Conservation (phyloP, 2,329 filamentous ascomycete genomes). For the Daldinia sp. region DNA sequence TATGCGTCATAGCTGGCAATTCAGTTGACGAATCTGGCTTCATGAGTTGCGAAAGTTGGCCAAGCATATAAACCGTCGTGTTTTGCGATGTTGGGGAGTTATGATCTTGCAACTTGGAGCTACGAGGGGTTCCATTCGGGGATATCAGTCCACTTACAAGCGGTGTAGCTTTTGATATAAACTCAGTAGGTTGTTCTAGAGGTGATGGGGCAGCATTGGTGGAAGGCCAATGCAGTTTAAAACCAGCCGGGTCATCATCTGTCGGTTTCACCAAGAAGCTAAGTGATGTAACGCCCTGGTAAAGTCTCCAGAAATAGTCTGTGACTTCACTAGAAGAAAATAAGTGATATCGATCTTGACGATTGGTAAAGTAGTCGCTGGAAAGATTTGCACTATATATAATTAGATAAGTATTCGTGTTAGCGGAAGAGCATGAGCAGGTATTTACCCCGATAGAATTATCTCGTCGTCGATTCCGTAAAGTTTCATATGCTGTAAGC, state of each 20-base stretch:
- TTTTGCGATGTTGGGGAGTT: slow-evolving; percentile 51
- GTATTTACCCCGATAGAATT: slow-evolving; percentile 83
- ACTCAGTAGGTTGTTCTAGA: slow-evolving; percentile 72
- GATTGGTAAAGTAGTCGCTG: slow-evolving; percentile 93
- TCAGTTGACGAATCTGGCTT: slow-evolving; percentile 85
- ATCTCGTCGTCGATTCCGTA: slow-evolving; percentile 96
- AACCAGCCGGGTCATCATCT: slow-evolving; percentile 60
- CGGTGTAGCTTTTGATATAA: slow-evolving; percentile 73
- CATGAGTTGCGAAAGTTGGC: slow-evolving; percentile 87
- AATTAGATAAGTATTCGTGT: slow-evolving; percentile 28
- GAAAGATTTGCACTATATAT: slow-evolving; percentile 78
- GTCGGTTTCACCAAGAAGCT: slow-evolving; percentile 81
- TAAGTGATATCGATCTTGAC: slow-evolving; percentile 93
- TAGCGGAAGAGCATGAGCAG: neutral
- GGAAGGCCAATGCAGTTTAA: slow-evolving; percentile 75
- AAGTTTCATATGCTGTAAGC: slow-evolving; percentile 98
- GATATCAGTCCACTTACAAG: slow-evolving; percentile 73
- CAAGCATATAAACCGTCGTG: slow-evolving; percentile 84
- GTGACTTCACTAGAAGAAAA: slow-evolving; percentile 83
- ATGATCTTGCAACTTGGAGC: slow-evolving; percentile 34
- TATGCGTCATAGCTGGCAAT: slow-evolving; percentile 78
- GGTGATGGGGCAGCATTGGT: slow-evolving; percentile 80
- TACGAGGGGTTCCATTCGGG: slow-evolving; percentile 50
- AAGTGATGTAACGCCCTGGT: slow-evolving; percentile 78
- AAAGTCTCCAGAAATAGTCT: slow-evolving; percentile 81